Conservation (phyloP, 2,329 filamentous ascomycete genomes). For the Cercospora sp. region DNA sequence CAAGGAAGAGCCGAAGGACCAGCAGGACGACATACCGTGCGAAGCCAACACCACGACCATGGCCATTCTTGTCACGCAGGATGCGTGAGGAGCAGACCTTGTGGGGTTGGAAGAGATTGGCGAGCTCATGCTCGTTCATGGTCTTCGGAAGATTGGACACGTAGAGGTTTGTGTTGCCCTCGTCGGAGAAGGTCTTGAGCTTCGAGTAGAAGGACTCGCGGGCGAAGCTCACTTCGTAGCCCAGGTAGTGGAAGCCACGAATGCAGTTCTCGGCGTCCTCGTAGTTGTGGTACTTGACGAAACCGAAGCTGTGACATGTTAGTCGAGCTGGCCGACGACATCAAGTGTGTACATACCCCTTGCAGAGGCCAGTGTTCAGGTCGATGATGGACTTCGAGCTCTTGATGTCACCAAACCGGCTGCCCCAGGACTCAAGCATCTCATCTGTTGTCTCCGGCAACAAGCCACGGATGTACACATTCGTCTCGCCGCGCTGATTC, state of each 20-base stretch:
- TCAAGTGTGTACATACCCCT: slow-evolving; percentile 65
- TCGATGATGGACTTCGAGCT: slow-evolving; percentile 99
- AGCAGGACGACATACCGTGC: slow-evolving; percentile 66
- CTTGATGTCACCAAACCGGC: slow-evolving; percentile 88
- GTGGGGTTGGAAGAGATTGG: slow-evolving; percentile 74
- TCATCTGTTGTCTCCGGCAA: slow-evolving; percentile 94
- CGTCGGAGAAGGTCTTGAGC: slow-evolving; percentile 92
- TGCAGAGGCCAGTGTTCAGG: slow-evolving; percentile 87
- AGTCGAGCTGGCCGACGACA: slow-evolving; percentile 29
- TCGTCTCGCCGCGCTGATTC: slow-evolving; percentile 92
- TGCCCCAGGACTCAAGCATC: slow-evolving; percentile 76
- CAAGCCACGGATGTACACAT: slow-evolving; percentile 96
- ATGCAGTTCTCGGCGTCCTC: slow-evolving; percentile 94
- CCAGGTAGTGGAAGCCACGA: slow-evolving; percentile 87
- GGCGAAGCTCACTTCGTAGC: slow-evolving; percentile 97
- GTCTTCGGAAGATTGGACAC: slow-evolving; percentile 94
- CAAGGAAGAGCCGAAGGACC: slow-evolving; percentile 2
- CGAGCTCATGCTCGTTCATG: slow-evolving; percentile 83
- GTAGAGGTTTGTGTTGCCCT: slow-evolving; percentile 89
- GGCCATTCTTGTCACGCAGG: slow-evolving; percentile 84
- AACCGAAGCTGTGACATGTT: slow-evolving; percentile 72
- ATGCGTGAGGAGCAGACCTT: slow-evolving; percentile 93
- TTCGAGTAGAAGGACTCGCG: slow-evolving; percentile 97
- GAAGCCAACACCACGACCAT: slow-evolving; percentile 95
- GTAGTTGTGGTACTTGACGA: slow-evolving; percentile 89